A percentile compares a stretch with the other conserved stretches of the same genome.
phyloP scores from a whole-genome alignment of 441 rosid species.

The Hura crepitans region DNA sequence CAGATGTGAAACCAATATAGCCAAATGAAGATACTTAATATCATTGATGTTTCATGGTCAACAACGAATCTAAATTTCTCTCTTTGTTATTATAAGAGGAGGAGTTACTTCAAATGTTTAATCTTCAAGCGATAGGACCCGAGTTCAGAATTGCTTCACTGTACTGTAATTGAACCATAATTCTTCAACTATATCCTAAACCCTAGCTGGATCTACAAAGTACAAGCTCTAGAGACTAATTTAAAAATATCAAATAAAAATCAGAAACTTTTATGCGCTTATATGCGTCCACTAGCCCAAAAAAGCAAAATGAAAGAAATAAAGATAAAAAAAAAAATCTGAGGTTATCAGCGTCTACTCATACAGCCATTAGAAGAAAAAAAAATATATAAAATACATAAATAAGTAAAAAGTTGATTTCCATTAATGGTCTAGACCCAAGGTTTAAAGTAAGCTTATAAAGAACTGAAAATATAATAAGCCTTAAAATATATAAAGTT shows the following conservation, averaged over 20 bases:
- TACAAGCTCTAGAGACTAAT: too few species aligned
- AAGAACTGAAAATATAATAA: not conserved
- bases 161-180: not conserved
- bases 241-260: not conserved
- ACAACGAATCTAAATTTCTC: not conserved
- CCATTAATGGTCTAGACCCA: conserved; percentile 4
- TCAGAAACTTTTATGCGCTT: not conserved
- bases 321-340: not conserved
- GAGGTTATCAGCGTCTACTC: not conserved
- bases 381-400: too few species aligned
- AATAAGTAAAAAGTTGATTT: not conserved
- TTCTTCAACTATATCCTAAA: not conserved
- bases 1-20: too few species aligned
- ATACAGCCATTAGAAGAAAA: not conserved
- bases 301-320: not conserved
- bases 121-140: too few species aligned
- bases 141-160: not conserved
- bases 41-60: not conserved
- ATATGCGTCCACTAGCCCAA: not conserved
- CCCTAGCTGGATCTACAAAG: not conserved
- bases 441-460: not conserved
- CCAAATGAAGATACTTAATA: not conserved
- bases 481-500: not conserved
- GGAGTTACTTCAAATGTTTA: not conserved
- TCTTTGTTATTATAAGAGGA: not conserved